Percentiles rank a stretch among this genome's conserved stretches.
These are phyloP conservation scores for Phytophthora megakarya DNA, from an alignment of 352 stramenopile genomes.

Conservation along the genomic window DNA sequence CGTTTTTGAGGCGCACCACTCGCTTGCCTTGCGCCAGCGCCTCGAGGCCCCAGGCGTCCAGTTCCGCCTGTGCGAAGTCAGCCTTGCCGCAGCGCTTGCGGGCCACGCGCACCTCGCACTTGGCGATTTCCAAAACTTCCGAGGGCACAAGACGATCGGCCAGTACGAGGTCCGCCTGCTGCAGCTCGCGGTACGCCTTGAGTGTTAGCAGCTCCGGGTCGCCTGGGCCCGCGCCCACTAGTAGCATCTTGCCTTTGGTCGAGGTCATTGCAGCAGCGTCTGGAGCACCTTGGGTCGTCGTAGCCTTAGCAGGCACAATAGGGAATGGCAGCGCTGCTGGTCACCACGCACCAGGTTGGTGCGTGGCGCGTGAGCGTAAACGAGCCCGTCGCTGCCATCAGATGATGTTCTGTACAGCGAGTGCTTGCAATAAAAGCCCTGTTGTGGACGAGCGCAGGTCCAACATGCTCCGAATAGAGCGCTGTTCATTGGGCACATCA, in stretches of 20 bases:
- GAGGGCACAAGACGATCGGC: conserved; percentile 92
- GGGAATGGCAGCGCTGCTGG: conserved; percentile 12
- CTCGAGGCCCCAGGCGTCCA: conserved; percentile 94
- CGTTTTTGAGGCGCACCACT: conserved; percentile 97
- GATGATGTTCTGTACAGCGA: conserved; percentile 11
- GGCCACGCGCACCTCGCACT: conserved; percentile 90
- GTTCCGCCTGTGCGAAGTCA: conserved; percentile 92
- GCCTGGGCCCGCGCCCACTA: conserved; percentile 92
- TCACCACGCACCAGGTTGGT: too few relatives aligned
- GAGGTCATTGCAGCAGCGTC: conserved; percentile 3
- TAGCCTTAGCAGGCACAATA: conserved; percentile 19
- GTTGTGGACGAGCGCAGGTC: background rate
- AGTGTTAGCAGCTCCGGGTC: conserved; percentile 96
- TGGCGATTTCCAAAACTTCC: conserved; percentile 91
- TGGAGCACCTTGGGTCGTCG: background rate
- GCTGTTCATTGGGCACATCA: conserved; percentile 12
- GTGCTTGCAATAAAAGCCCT: background rate
- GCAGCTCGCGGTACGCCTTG: conserved; percentile 85
- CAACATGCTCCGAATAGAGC: background rate
- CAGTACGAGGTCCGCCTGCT: conserved; percentile 92
- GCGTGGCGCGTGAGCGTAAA: conserved; percentile 23
- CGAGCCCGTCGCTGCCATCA: conserved; percentile 4
- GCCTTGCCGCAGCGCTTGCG: conserved; percentile 95
- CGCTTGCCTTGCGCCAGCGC: conserved; percentile 86
- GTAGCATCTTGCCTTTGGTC: conserved; percentile 62